Base-by-base conservation (phyloP, 2,329 filamentous ascomycete genomes). In the Ophiostoma quercus region DNA sequence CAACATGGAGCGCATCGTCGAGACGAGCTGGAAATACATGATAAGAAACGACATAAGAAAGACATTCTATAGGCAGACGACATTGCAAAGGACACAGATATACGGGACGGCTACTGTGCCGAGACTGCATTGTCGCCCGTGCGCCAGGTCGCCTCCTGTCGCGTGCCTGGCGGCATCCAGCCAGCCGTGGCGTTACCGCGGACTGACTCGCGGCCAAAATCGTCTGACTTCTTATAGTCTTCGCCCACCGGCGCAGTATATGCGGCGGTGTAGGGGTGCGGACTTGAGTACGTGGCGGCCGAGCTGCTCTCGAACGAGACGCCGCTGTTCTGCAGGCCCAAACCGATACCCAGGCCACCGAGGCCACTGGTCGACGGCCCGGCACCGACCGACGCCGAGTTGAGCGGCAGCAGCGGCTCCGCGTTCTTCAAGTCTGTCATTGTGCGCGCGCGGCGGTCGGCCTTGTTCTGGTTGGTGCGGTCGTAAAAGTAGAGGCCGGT, bases 401-500 rank as follows among this genome's bases (percentile, higher is more conserved):
- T 83, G 39, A 94, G 80, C 0, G 92, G 93, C 37, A 96, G 81
- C 19, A 96, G 78, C 1, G 88, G 82, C 11, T 85, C 83, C 19
- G 76, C 76, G 62, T 68, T 69, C 43, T 83, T 82, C 19, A 71
- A 70, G 66, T 80, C 68, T 5, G 84, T 84, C 76, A 92, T 86
- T 75, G 88, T 86, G 74, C 90, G 88, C 3, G 92, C 92, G 73
- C 90, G 89, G 74, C 90, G 89, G 77, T 98, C 94, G 43, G 92
- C 93, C 77, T 94, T 94, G 76, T 92, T 92, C 74, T 96, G 90
- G 76, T 88, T 94, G 22, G 92, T 96, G 71, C 95, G 89, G 79
- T 99, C 95, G 79, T 99, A 99, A 57, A 99, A 85, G 78, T 98
- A 99, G 16, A 99, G 84, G 0, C 95, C 95, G 39, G 97, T 75